phyloP scores from a whole-genome alignment of 805 yeast species.

The Peterozyma toletana region DNA sequence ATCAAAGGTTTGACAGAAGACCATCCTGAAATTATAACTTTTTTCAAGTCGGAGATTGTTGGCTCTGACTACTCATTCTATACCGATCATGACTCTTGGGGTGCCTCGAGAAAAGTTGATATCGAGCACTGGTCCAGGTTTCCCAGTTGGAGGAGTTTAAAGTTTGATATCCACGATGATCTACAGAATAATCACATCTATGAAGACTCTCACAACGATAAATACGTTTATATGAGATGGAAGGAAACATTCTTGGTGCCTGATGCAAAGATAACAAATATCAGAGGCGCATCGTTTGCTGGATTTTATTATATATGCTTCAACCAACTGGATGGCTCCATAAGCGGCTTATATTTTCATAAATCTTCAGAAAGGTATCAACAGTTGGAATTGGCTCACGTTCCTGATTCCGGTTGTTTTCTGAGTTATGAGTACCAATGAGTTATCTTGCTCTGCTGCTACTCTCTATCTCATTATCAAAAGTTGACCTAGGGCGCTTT shows the following conservation, averaged over 20 bases:
- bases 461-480: not conserved
- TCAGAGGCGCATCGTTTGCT: conserved; percentile 76
- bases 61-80: conserved; percentile 52
- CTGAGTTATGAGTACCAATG: conserved; percentile 23
- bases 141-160: conserved; percentile 25
- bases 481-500: too few species aligned
- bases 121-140: conserved; percentile 60
- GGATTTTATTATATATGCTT: conserved; percentile 88
- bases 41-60: conserved; percentile 65
- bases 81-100: conserved; percentile 52
- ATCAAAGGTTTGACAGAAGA: conserved; percentile 59
- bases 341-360: conserved; percentile 80
- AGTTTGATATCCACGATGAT: conserved; percentile 23
- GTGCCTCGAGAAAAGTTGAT: conserved; percentile 40
- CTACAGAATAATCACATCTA: conserved; percentile 17
- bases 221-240: conserved; percentile 85
- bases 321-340: conserved; percentile 67
- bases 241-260: conserved; percentile 85
- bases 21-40: conserved; percentile 60
- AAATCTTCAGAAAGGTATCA: conserved; percentile 73
- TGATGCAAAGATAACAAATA: conserved; percentile 57
- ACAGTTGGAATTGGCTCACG: conserved; percentile 57
- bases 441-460: too few species aligned
- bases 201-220: conserved; percentile 23
- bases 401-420: conserved; percentile 39